phyloP scores from a whole-genome alignment of 805 yeast genomes.

The Candida caryicola region DNA sequence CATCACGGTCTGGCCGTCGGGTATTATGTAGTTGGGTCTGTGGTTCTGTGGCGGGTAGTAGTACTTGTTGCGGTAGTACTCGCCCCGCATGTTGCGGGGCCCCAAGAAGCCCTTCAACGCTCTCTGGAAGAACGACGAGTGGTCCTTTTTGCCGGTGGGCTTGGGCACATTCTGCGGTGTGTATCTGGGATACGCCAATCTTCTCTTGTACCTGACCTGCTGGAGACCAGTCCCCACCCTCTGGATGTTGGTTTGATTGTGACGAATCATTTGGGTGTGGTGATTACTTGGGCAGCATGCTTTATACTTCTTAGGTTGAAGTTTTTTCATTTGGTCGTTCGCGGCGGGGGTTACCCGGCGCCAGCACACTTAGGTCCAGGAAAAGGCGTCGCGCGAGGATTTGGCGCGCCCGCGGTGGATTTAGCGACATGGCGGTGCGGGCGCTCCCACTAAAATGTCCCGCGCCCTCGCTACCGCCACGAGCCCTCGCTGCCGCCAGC shows the following conservation, averaged over 20 bases:
- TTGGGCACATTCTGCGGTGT: slow-evolving; percentile 29
- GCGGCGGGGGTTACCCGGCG: background rate
- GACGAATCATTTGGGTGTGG: slow-evolving; percentile 4
- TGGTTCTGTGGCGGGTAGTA: slow-evolving; percentile 65
- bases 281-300: background rate
- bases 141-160: slow-evolving; percentile 37
- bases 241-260: slow-evolving; percentile 1
- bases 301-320: slow-evolving; percentile 4
- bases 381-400: too few relatives aligned
- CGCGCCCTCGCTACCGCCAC: too few relatives aligned
- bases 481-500: too few relatives aligned
- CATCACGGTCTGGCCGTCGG: slow-evolving; percentile 43
- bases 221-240: slow-evolving; percentile 7
- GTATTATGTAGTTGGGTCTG: slow-evolving; percentile 68
- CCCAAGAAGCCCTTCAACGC: slow-evolving; percentile 77
- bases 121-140: slow-evolving; percentile 53
- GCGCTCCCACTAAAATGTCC: too few relatives aligned
- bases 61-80: slow-evolving; percentile 73
- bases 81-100: slow-evolving; percentile 79
- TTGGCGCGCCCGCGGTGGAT: too few relatives aligned
- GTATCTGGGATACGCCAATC: slow-evolving; percentile 36
- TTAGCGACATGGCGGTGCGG: too few relatives aligned
- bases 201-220: slow-evolving; percentile 26
- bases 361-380: background rate
- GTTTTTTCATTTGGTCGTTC: slow-evolving; percentile 3